Evolutionary conservation across 2,329 filamentous ascomycete species (phyloP).

Genomic region (Pyricularia sp.): DNA sequence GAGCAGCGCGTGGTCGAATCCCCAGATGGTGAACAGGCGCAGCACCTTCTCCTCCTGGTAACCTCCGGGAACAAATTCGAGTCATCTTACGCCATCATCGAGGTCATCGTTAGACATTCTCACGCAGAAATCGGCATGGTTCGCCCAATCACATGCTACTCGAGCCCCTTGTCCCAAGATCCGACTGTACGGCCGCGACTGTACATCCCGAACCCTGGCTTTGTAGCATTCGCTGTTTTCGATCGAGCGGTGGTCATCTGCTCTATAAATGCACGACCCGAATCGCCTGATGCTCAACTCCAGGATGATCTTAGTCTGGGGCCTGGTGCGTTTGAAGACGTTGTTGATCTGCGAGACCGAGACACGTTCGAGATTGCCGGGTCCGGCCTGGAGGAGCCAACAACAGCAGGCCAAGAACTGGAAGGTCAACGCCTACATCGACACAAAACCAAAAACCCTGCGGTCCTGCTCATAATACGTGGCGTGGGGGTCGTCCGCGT

Average conservation of each 20-base stretch:
- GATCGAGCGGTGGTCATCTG: conserved; percentile 64
- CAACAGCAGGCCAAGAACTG: conserved; percentile 16
- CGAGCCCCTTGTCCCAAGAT: conserved; percentile 32
- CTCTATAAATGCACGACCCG: conserved; percentile 54
- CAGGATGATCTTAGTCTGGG: conserved; percentile 48
- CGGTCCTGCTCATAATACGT: conserved; percentile 47
- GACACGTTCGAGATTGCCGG: conserved; percentile 50
- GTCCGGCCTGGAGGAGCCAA: conserved; percentile 50
- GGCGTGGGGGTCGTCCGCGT: conserved; percentile 50
- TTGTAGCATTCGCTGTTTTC: conserved; percentile 74
- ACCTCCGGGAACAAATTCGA: conserved; percentile 38
- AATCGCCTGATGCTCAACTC: conserved; percentile 65
- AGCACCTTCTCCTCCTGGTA: conserved; percentile 49
- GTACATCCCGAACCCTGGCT: conserved; percentile 63
- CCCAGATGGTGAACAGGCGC: conserved; percentile 36
- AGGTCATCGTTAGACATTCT: conserved; percentile 47
- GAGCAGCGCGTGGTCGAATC: conserved; percentile 36
- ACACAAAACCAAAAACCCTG: conserved; percentile 46
- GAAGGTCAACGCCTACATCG: conserved; percentile 39
- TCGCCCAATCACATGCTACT: conserved; percentile 54
- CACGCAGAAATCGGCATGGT: conserved; percentile 48
- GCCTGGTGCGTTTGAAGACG: conserved; percentile 67
- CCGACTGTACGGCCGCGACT: conserved; percentile 45
- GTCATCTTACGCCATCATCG: conserved; percentile 62
- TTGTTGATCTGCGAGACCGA: conserved; percentile 62